Percentiles rank a stretch among this genome's conserved stretches.
These are phyloP conservation scores for Ceratocystis ficicola DNA, from an alignment of 2,329 filamentous ascomycete genomes.

Conservation along the genomic window DNA sequence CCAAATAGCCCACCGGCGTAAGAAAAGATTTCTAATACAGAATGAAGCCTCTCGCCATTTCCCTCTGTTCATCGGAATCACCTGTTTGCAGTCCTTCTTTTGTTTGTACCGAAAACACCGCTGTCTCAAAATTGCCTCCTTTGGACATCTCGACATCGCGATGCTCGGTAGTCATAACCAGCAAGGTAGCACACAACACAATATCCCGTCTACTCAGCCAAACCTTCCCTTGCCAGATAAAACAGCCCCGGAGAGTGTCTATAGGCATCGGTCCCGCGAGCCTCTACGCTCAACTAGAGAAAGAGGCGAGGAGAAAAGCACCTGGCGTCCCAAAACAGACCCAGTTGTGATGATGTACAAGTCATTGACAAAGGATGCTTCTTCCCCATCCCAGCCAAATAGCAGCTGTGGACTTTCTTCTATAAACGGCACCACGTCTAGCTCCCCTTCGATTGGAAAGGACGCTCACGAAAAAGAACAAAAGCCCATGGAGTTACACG, in stretches of 20 bases:
- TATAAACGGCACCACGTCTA: neutral
- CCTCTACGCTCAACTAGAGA: neutral
- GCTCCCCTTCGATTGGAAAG: neutral
- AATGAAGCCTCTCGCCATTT: neutral
- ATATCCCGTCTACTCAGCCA: too few relatives aligned
- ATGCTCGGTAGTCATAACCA: too few relatives aligned
- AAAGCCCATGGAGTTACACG: conserved; percentile 35
- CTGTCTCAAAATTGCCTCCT: too few relatives aligned
- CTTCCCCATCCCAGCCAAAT: neutral
- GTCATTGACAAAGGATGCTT: neutral
- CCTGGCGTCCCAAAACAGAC: neutral
- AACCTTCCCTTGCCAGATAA: neutral
- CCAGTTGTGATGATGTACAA: neutral
- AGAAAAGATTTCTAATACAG: neutral
- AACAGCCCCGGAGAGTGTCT: neutral
- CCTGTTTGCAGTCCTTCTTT: too few relatives aligned
- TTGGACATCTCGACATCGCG: too few relatives aligned
- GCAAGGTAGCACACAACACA: too few relatives aligned
- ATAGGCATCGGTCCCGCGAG: neutral
- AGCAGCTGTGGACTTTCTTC: neutral
- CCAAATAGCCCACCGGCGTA: neutral
- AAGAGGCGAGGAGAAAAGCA: neutral
- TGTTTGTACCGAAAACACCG: too few relatives aligned
- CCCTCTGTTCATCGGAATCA: neutral
- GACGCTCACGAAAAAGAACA: conserved; percentile 27